These are phyloP conservation scores for Exophiala mesophila DNA, from an alignment of 2,329 filamentous ascomycete genomes.

Conservation along the genomic window DNA sequence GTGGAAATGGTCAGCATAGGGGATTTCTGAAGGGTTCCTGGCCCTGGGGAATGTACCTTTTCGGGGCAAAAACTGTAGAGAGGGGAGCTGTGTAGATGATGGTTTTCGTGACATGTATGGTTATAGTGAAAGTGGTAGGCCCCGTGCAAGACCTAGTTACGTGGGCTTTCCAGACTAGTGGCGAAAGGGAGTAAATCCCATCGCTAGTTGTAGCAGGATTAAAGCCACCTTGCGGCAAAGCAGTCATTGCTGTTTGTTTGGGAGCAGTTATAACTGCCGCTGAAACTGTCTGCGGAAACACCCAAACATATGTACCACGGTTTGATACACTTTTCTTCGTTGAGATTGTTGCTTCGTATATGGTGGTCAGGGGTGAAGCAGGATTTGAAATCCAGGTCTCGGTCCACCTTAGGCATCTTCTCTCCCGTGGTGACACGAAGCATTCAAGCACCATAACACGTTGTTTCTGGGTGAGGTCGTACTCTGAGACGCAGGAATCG, in stretches of 20 bases:
- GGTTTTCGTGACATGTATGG: not conserved
- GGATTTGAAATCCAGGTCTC: not conserved
- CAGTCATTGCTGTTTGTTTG: not conserved
- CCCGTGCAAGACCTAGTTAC: conserved; percentile 1
- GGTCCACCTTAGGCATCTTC: not conserved
- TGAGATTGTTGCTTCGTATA: not conserved
- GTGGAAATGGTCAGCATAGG: not conserved
- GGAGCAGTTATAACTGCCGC: not conserved
- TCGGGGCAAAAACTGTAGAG: not conserved
- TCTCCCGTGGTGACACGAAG: not conserved
- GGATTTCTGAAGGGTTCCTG: not conserved
- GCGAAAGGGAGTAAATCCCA: not conserved
- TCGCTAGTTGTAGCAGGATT: too few species aligned
- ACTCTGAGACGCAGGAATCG: not conserved
- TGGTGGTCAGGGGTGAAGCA: not conserved
- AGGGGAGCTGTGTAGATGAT: not conserved
- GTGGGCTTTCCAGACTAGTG: not conserved
- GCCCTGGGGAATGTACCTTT: not conserved
- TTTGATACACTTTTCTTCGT: not conserved
- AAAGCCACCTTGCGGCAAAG: not conserved
- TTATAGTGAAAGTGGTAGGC: not conserved
- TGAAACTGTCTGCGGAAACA: not conserved
- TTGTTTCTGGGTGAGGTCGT: not conserved
- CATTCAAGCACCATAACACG: conserved; percentile 6
- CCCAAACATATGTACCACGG: not conserved